These are phyloP conservation scores for Sporisorium iseilematis-ciliati DNA, from an alignment of 1,284 basidiomycete species.

Conservation along the genomic window DNA sequence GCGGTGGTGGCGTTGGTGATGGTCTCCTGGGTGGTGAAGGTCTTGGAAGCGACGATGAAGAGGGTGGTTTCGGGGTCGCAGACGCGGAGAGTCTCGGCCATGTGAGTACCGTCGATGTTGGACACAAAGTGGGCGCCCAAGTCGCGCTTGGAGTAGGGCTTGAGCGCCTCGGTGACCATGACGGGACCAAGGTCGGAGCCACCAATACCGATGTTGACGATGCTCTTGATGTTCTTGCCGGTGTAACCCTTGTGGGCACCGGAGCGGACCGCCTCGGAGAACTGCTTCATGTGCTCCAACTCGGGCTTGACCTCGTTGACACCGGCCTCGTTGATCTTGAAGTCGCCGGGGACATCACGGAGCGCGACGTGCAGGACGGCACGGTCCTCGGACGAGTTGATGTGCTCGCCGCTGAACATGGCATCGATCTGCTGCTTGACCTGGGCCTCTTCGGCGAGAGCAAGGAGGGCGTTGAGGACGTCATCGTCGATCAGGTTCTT, in stretches of 20 bases:
- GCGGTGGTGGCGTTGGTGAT: slow-evolving; percentile 97
- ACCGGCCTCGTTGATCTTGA: slow-evolving; percentile 80
- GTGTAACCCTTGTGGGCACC: slow-evolving; percentile 97
- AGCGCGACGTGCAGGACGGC: slow-evolving; percentile 95
- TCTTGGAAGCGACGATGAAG: slow-evolving; percentile 98
- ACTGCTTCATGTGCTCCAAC: slow-evolving; percentile 89
- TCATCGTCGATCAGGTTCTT: slow-evolving; percentile 94
- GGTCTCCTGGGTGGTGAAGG: slow-evolving; percentile 99
- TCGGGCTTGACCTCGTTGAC: slow-evolving; percentile 86
- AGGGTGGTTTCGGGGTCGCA: slow-evolving; percentile 93
- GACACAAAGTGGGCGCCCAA: slow-evolving; percentile 90
- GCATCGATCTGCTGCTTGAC: slow-evolving; percentile 88
- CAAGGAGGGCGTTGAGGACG: slow-evolving; percentile 78
- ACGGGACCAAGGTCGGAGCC: slow-evolving; percentile 97
- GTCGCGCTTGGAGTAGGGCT: slow-evolving; percentile 90
- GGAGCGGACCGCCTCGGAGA: slow-evolving; percentile 85
- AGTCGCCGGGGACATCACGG: slow-evolving; percentile 80
- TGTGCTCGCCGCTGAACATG: slow-evolving; percentile 95
- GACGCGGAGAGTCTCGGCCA: slow-evolving; percentile 85
- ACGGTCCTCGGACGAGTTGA: slow-evolving; percentile 97
- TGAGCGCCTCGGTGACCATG: slow-evolving; percentile 98
- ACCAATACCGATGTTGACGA: slow-evolving; percentile 99
- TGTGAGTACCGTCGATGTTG: slow-evolving; percentile 98
- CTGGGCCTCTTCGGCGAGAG: slow-evolving; percentile 85
- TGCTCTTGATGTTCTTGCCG: slow-evolving; percentile 90